Evolutionary conservation across 2,329 filamentous ascomycete genomes (phyloP).

Genomic region (Aspergillus costaricaensis): DNA sequence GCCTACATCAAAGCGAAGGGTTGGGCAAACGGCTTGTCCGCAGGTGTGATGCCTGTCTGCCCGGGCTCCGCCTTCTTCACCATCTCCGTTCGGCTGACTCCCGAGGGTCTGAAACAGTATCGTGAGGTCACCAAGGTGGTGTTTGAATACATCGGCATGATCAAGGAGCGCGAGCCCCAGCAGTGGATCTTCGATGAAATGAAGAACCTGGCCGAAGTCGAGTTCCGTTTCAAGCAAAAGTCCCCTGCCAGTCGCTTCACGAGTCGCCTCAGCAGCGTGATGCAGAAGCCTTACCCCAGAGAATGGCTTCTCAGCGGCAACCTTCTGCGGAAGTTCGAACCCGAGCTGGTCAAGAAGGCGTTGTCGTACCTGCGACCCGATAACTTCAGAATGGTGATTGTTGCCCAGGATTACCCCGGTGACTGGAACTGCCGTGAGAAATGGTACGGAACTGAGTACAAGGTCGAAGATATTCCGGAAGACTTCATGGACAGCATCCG

Average conservation of each 20-base stretch:
- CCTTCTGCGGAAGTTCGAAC: constrained; percentile 77
- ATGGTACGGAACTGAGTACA: constrained; percentile 98
- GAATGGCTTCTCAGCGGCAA: constrained; percentile 85
- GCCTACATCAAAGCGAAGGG: constrained; percentile 87
- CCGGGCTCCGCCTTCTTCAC: constrained; percentile 81
- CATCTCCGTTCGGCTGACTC: constrained; percentile 75
- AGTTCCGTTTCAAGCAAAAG: constrained; percentile 95
- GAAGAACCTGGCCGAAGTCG: constrained; percentile 84
- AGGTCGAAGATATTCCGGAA: constrained; percentile 73
- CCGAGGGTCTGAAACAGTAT: constrained; percentile 81
- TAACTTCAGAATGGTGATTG: constrained; percentile 82
- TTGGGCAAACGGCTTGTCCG: constrained; percentile 81
- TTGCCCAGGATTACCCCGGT: constrained; percentile 81
- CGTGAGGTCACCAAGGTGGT: constrained; percentile 78
- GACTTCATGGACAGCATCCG: constrained; percentile 73
- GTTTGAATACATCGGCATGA: constrained; percentile 88
- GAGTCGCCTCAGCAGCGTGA: constrained; percentile 77
- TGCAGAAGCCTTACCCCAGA: constrained; percentile 87
- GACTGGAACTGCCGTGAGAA: constrained; percentile 86
- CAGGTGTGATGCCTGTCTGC: constrained; percentile 74
- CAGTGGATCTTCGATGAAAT: constrained; percentile 95
- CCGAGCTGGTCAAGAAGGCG: constrained; percentile 71
- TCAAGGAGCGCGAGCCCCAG: constrained; percentile 76
- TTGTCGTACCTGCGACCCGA: constrained; percentile 77
- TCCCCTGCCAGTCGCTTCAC: constrained; percentile 86